Base-by-base conservation (phyloP, 108 stramenopile genomes). In the Fragilaria crotonensis region DNA sequence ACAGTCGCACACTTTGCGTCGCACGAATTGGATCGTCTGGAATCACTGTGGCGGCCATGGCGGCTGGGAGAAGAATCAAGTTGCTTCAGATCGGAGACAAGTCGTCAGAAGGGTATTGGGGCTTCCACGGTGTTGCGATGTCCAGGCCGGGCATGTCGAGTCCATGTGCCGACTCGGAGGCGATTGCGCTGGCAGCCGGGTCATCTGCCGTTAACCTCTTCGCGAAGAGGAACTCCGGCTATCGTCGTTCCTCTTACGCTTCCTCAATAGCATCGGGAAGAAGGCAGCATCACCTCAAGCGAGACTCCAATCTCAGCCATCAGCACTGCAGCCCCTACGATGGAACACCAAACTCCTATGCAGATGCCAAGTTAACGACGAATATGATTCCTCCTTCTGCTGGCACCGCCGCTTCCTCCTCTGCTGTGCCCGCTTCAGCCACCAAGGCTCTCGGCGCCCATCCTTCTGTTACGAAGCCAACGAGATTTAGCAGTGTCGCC, bases 331-430 rank as follows among this genome's bases (percentile, higher is more conserved):
- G 36, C 14, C 11, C 14, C 36, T 11, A 14, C 14, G 36, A n/a
- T n/a, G n/a, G n/a, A n/a, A 14, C 7, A 41, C 14, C 36, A 14
- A 41, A 11, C 11, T 11, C 36, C 36, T 11, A 7, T 41, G 11
- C 72, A 61, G 22, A 73, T 63, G 31, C 65, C 72, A 27, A 61
- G 63, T 33, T 46, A 62, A 52, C 62, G 72, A n/a, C 54, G 55
- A 30, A 48, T 73, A 11, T 20, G 46, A 48, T 5, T 30, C 44
- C 18, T 47, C 46, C 27, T 30, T 45, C 26, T 30, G 46, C 29
- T 59, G 49, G 49, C 19, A 22, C 7, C 49, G 9, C 19, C 19
- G 20, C 19, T n/a, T 50, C 20, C 49, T n/a, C n/a, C n/a, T n/a
- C n/a, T n/a, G n/a, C n/a, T n/a, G n/a, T n/a, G n/a, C n/a, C n/a